A percentile compares a stretch with the other conserved stretches of the same genome.
These are phyloP conservation scores for Lactarius hengduanensis DNA, from an alignment of 768 basidiomycete species.

Conservation along the genomic window DNA sequence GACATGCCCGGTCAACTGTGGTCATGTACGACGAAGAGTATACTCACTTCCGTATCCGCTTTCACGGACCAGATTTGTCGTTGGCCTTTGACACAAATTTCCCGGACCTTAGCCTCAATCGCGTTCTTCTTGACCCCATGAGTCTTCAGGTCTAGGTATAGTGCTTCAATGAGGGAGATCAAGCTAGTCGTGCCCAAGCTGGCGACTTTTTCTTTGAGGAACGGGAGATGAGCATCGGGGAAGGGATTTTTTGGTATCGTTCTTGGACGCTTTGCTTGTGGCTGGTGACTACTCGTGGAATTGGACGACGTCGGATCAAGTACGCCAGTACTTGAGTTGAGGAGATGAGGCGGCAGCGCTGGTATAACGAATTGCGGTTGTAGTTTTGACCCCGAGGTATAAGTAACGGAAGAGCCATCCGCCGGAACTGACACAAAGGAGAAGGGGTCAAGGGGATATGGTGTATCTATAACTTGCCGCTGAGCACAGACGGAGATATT, in stretches of 20 bases:
- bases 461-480: slow-evolving; percentile 51
- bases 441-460: slow-evolving; percentile 76
- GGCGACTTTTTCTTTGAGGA: slow-evolving; percentile 62
- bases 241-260: slow-evolving; percentile 54
- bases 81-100: slow-evolving; percentile 73
- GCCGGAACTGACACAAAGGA: slow-evolving; percentile 56
- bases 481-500: slow-evolving; percentile 4
- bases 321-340: slow-evolving; percentile 20
- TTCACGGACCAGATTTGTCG: slow-evolving; percentile 74
- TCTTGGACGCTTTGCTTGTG: slow-evolving; percentile 32
- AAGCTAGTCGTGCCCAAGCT: slow-evolving; percentile 60
- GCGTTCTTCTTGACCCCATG: slow-evolving; percentile 81
- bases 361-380: slow-evolving; percentile 46
- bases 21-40: not conserved
- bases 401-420: slow-evolving; percentile 34
- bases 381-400: slow-evolving; percentile 22
- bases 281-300: slow-evolving; percentile 10
- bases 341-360: slow-evolving; percentile 33
- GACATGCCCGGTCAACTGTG: slow-evolving; percentile 4
- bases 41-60: slow-evolving; percentile 25
- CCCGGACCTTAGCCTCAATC: slow-evolving; percentile 76
- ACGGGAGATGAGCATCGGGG: slow-evolving; percentile 61
- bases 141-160: slow-evolving; percentile 66
- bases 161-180: slow-evolving; percentile 65
- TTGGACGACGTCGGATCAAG: slow-evolving; percentile 27